Conservation (phyloP, 495 filamentous ascomycete species). For the Penicillium waksmanii region DNA sequence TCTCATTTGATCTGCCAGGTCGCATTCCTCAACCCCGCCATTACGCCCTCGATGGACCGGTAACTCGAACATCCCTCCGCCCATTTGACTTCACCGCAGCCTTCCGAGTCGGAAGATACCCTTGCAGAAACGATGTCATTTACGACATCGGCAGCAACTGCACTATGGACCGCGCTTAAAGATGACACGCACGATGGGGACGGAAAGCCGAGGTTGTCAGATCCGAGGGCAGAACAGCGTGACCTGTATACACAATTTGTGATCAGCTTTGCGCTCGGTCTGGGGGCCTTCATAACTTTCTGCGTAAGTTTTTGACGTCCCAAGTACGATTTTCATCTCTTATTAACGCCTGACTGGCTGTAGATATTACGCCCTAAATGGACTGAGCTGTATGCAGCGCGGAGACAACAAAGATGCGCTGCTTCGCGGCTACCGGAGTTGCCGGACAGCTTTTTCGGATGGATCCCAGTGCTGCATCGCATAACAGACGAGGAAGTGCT, state of each 20-base stretch:
- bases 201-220: slow-evolving; percentile 34
- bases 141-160: slow-evolving; percentile 32
- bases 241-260: slow-evolving; percentile 63
- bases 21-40: background rate
- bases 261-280: slow-evolving; percentile 59
- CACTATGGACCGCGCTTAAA: slow-evolving; percentile 30
- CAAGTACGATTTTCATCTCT: background rate
- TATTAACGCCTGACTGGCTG: background rate
- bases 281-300: slow-evolving; percentile 64
- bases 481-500: slow-evolving; percentile 90
- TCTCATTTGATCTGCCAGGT: too few relatives aligned
- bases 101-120: slow-evolving; percentile 27
- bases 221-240: slow-evolving; percentile 45
- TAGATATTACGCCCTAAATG: slow-evolving; percentile 86
- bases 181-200: slow-evolving; percentile 23
- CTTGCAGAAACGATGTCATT: slow-evolving; percentile 36
- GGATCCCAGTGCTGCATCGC: slow-evolving; percentile 87
- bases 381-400: slow-evolving; percentile 88
- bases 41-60: slow-evolving; percentile 23
- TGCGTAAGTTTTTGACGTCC: slow-evolving; percentile 51
- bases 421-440: slow-evolving; percentile 80
- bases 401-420: slow-evolving; percentile 69
- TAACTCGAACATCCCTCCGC: slow-evolving; percentile 15
- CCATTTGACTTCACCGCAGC: slow-evolving; percentile 10
- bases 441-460: slow-evolving; percentile 86